Base-by-base conservation (phyloP, 768 basidiomycete species). In the Mycena alexandri region DNA sequence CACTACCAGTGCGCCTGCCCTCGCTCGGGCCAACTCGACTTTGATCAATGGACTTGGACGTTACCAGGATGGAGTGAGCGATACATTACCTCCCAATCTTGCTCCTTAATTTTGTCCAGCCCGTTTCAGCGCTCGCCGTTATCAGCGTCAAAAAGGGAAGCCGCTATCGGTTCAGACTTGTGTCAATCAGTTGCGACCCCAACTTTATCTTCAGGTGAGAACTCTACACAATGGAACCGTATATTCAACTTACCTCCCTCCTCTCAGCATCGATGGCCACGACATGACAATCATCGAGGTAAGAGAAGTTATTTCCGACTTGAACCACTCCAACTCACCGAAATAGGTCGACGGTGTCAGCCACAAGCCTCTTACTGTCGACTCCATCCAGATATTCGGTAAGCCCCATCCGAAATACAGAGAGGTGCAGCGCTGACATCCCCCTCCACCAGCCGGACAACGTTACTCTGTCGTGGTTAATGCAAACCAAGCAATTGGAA, bases 31-130 rank as follows among this genome's bases (percentile, higher is more conserved):
- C 44, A 51, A 61, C 44, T 50, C 60, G 5, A 73, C 74, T 12
- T 50, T 76, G 24, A 74, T 87, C 67, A 87, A 87, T 61, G 86
- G 86, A 2, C 75, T 78, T 16, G 86, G 86, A 21, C 83, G 85
- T 29, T 83, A 76, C 62, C n/a, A 71, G n/a, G 79, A 77, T 36
- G 80, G 80, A 2, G 64, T 63, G 6, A 75, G 79, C 1, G 72
- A 8, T 29, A 3, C 29, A 6, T 29, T 29, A 29, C 29, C 29
- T 29, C 29, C 29, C 29, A 6, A 29, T 29, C 6, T 29, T 29
- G 29, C 33, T 41, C n/a, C 13, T 17, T 9, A 25, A 19, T n/a
- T 52, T 33, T 44, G 11, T 24, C 13, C 46, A 70, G 66, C 78
- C 83, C 10, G 52, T 67, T 1, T 72, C 79, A 13, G 74, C 76